Evolutionary conservation across 768 basidiomycete genomes (phyloP), one percentile per base, ranked within the genome.

Genomic region (Ramaria rubella): DNA sequence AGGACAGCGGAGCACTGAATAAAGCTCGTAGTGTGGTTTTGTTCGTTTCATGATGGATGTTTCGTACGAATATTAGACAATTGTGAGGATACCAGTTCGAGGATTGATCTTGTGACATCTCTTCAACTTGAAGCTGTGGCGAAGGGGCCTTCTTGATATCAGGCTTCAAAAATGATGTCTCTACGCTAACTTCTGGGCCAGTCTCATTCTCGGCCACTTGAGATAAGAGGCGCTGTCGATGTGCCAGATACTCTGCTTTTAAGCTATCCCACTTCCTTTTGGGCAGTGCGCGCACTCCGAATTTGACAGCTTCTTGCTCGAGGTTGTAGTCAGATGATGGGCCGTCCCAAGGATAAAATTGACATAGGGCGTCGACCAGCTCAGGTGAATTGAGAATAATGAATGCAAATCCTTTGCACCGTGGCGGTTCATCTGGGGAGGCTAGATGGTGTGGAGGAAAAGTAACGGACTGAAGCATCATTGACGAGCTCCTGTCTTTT

Each of bases 371-470:
- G 7, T 76, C 68, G 2, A 70, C 74, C 24, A 81, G 75, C 1
- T 70, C 66, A 1, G 64, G 33, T 4, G 68, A 57, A 2, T 72
- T 67, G 43, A 91, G 71, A 0, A 81, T 81, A 53, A 91, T 71
- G 27, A 92, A 77, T 0, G 87, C 87, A 59, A 90, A 91, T 1
- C 86, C 86, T 72, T 86, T 90, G 68, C 78, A 85, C 53, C 76
- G 78, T 2, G 85, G 81, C 14, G 69, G 61, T 24, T 77, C 75
- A 2, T 70, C 79, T 14, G 79, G 76, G 51, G 74, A 74, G 64
- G 87, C 86, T 48, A 79, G 76, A 64, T 84, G 78, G 62, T 90
- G 86, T 0, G 79, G 73, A 12, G 83, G 86, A 26, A 87, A 73
- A 1, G 68, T 59, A 40, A 92, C 72, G 34, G 66, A 60, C 64